Percentiles rank a stretch among this genome's conserved stretches.
phyloP scores from a whole-genome alignment of 2,329 filamentous ascomycete species.

The Xylariomycetidae sp. region DNA sequence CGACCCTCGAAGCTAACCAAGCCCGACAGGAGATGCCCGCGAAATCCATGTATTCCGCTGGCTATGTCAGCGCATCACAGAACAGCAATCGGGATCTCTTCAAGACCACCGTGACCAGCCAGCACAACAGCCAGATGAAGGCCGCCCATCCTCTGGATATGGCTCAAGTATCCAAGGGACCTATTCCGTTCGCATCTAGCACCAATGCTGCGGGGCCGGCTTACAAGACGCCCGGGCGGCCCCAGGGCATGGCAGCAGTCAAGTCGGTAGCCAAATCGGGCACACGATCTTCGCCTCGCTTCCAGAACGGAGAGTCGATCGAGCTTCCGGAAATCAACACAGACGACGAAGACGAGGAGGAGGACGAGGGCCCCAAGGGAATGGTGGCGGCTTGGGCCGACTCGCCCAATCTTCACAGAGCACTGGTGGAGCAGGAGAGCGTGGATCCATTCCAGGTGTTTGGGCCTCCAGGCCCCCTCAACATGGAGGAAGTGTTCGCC shows the following conservation, averaged over 20 bases:
- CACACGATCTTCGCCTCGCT: conserved; percentile 69
- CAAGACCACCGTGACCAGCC: conserved; percentile 59
- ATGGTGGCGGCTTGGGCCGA: conserved; percentile 83
- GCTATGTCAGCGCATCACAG: conserved; percentile 55
- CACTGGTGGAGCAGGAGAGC: conserved; percentile 75
- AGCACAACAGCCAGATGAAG: conserved; percentile 60
- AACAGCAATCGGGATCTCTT: conserved; percentile 52
- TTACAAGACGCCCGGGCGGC: conserved; percentile 67
- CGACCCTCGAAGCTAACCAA: conserved; percentile 10
- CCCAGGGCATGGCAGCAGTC: conserved; percentile 35
- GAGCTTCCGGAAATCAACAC: conserved; percentile 93
- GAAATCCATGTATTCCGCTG: conserved; percentile 55
- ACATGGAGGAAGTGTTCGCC: conserved; percentile 95
- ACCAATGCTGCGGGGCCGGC: conserved; percentile 46
- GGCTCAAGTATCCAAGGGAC: conserved; percentile 80
- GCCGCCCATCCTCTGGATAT: conserved; percentile 69
- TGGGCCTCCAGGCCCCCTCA: conserved; percentile 77
- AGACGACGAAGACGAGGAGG: conserved; percentile 77
- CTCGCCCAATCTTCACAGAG: conserved; percentile 70
- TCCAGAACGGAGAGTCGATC: conserved; percentile 84
- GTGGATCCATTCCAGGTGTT: conserved; percentile 83
- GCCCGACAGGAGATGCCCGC: conserved; percentile 47
- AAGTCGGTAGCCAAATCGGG: conserved; percentile 57
- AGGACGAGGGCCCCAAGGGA: conserved; percentile 52
- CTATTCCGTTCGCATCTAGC: conserved; percentile 80